Evolutionary conservation across 2,329 filamentous ascomycete species (phyloP).

Genomic region (Hortaea werneckii): DNA sequence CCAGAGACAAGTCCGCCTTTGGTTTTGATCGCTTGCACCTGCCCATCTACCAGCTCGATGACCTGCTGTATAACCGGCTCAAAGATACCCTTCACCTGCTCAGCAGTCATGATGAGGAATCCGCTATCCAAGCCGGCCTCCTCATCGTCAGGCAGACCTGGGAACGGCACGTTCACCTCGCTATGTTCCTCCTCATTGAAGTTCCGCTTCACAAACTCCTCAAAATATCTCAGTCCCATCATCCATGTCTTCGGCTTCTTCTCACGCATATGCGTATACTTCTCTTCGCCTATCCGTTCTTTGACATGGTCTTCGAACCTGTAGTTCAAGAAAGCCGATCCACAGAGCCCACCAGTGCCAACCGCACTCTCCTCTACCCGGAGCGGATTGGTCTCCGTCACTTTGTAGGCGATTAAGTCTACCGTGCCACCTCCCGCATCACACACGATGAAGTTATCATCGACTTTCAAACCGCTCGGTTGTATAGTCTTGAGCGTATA

Average conservation of each 20-base stretch:
- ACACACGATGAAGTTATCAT: slow-evolving; percentile 50
- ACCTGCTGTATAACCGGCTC: slow-evolving; percentile 62
- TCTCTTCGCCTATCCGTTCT: slow-evolving; percentile 52
- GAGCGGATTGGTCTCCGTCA: slow-evolving; percentile 61
- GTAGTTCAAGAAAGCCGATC: slow-evolving; percentile 71
- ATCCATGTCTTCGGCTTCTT: slow-evolving; percentile 72
- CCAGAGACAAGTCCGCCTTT: slow-evolving; percentile 40
- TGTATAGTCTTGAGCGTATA: slow-evolving; percentile 73
- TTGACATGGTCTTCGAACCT: slow-evolving; percentile 70
- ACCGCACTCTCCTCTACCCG: slow-evolving; percentile 69
- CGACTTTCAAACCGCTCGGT: slow-evolving; percentile 60
- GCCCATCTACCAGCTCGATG: slow-evolving; percentile 41
- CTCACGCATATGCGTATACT: slow-evolving; percentile 63
- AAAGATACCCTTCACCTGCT: slow-evolving; percentile 53
- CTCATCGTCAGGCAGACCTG: slow-evolving; percentile 65
- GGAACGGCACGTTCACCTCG: slow-evolving; percentile 70
- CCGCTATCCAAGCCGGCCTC: slow-evolving; percentile 64
- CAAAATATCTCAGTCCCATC: slow-evolving; percentile 63
- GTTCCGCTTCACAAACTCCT: slow-evolving; percentile 76
- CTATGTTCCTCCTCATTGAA: slow-evolving; percentile 58
- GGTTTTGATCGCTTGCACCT: slow-evolving; percentile 31
- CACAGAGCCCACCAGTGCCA: slow-evolving; percentile 67
- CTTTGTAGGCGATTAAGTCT: slow-evolving; percentile 73
- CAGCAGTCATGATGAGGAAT: slow-evolving; percentile 64
- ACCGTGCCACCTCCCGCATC: slow-evolving; percentile 51